A percentile compares a stretch with the other conserved stretches of the same genome.
phyloP scores from a whole-genome alignment of 2,329 filamentous ascomycete genomes.

The Trematosphaeria pertusa region DNA sequence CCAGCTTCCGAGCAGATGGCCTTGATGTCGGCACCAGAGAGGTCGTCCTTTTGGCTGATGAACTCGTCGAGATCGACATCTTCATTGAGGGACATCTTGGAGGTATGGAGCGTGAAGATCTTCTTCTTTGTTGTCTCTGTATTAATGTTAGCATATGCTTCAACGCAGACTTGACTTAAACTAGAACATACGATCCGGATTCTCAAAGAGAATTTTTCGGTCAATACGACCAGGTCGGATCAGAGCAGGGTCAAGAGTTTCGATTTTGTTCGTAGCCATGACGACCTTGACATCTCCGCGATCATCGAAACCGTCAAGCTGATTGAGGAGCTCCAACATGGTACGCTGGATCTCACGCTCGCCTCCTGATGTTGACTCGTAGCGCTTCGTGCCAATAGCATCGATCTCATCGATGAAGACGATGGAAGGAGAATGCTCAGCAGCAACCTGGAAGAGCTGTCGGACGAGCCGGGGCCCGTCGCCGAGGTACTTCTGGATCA shows the following conservation, averaged over 20 bases:
- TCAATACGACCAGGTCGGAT: constrained; percentile 98
- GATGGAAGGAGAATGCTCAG: constrained; percentile 94
- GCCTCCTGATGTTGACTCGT: constrained; percentile 95
- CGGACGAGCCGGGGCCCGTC: constrained; percentile 93
- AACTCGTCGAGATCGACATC: constrained; percentile 99
- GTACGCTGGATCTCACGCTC: constrained; percentile 98
- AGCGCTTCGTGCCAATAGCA: constrained; percentile 97
- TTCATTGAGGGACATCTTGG: constrained; percentile 95
- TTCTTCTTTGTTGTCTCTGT: constrained; percentile 93
- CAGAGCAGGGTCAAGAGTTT: constrained; percentile 92
- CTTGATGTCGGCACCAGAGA: constrained; percentile 97
- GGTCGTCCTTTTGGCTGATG: constrained; percentile 96
- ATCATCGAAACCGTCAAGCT: constrained; percentile 98
- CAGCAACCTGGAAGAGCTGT: constrained; percentile 94
- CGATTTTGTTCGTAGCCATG: constrained; percentile 99
- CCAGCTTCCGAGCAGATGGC: constrained; percentile 98
- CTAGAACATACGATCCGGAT: constrained; percentile 66
- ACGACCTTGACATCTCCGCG: constrained; percentile 99
- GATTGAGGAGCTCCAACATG: constrained; percentile 97
- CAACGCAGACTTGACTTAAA: too few relatives aligned
- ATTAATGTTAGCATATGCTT: constrained; percentile 60
- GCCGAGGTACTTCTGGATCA: constrained; percentile 98
- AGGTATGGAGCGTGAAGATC: constrained; percentile 97
- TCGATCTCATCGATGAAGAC: constrained; percentile 99
- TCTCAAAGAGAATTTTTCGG: constrained; percentile 88